phyloP scores from a whole-genome alignment of 106 monocot species.

The Allium sativum region DNA sequence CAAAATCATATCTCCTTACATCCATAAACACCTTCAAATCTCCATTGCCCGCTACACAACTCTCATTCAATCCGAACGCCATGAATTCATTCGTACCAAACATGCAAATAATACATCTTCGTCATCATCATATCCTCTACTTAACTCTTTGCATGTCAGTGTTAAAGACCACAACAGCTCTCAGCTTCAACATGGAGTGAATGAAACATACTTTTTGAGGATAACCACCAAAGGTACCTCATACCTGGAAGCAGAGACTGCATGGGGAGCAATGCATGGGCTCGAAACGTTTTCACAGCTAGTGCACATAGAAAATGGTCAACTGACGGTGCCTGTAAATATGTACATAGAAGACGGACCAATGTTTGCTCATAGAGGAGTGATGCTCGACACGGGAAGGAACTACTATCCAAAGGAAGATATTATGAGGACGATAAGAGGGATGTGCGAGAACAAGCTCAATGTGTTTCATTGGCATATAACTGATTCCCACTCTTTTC shows the following conservation, averaged over 20 bases:
- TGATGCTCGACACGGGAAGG: conserved; percentile 17
- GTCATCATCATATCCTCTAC: not conserved
- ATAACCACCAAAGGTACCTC: conserved; percentile 20
- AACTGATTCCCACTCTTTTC: conserved; percentile 20
- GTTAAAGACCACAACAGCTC: conserved; percentile 25
- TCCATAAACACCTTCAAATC: conserved; percentile 26
- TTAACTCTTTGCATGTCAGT: conserved; percentile 20
- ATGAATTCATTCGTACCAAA: conserved; percentile 18
- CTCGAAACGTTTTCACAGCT: conserved; percentile 91
- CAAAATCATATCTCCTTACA: conserved; percentile 42
- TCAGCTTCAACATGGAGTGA: conserved; percentile 49
- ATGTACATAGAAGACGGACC: conserved; percentile 16
- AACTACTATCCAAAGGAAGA: conserved; percentile 11
- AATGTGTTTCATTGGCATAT: conserved; percentile 26
- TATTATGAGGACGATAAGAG: conserved; percentile 13
- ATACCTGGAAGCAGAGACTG: conserved; percentile 33
- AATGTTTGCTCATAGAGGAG: conserved; percentile 16
- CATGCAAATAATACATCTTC: not conserved
- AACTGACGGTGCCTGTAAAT: not conserved
- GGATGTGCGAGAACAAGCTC: conserved; percentile 16
- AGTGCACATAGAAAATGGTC: not conserved
- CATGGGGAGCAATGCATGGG: conserved; percentile 82
- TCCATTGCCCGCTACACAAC: conserved; percentile 16
- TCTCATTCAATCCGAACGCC: conserved; percentile 1
- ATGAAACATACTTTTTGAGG: conserved; percentile 65